Conservation (phyloP, 2,329 filamentous ascomycete species). For the Trichoderma sp. region DNA sequence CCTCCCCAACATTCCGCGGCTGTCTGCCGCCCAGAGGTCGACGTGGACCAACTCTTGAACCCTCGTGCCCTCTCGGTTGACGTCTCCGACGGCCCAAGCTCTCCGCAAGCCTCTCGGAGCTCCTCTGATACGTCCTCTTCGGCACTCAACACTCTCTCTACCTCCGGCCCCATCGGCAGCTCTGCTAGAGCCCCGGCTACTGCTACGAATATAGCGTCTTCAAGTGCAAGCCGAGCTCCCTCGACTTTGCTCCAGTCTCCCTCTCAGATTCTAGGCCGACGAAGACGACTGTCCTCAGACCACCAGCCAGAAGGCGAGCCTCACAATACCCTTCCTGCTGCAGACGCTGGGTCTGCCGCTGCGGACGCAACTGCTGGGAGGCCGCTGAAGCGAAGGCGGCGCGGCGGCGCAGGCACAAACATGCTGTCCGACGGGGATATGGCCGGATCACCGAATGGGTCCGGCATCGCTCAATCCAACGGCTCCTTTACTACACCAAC, state of each 20-base stretch:
- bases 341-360: constrained; percentile 16
- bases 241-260: constrained; percentile 29
- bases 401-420: constrained; percentile 51
- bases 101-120: constrained; percentile 50
- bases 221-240: constrained; percentile 29
- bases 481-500: constrained; percentile 36
- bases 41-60: constrained; percentile 40
- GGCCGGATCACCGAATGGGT: constrained; percentile 54
- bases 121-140: constrained; percentile 47
- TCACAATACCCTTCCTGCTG: not conserved
- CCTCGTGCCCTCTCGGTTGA: constrained; percentile 34
- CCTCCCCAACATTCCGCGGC: constrained; percentile 34
- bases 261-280: constrained; percentile 51
- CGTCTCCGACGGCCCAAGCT: constrained; percentile 63
- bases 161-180: constrained; percentile 26
- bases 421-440: constrained; percentile 62
- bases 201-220: constrained; percentile 43
- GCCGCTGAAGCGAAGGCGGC: constrained; percentile 54
- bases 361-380: constrained; percentile 20
- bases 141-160: constrained; percentile 34
- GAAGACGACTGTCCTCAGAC: constrained; percentile 45
- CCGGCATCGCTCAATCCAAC: constrained; percentile 38
- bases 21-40: constrained; percentile 40
- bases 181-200: constrained; percentile 30
- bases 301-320: constrained; percentile 35